Evolutionary conservation across 1,284 basidiomycete species (phyloP).

Genomic region (Phellopilus nigrolimitatus): DNA sequence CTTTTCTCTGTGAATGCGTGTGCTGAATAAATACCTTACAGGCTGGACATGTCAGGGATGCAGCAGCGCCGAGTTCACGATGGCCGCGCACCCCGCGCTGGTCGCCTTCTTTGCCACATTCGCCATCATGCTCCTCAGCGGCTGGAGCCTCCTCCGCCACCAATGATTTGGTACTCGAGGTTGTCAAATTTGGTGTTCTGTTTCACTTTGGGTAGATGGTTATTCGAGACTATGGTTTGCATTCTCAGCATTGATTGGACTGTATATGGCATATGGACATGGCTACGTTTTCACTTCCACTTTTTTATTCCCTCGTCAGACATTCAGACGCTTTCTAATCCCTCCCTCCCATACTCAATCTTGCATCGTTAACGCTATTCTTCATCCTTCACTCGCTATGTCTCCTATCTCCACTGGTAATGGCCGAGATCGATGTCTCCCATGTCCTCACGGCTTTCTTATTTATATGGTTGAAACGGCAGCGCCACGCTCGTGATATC

Average conservation of each 20-base stretch:
- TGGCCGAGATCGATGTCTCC: neutral
- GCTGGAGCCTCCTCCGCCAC: conserved; percentile 55
- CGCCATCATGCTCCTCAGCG: conserved; percentile 69
- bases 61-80: conserved; percentile 40
- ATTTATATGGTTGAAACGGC: too few species aligned
- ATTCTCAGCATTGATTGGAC: neutral
- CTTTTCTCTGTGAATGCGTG: conserved; percentile 13
- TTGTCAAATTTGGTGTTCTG: neutral
- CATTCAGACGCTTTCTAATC: conserved; percentile 2
- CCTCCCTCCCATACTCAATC: neutral
- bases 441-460: too few species aligned
- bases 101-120: conserved; percentile 64
- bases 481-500: neutral
- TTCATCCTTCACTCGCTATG: neutral
- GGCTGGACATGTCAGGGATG: conserved; percentile 79
- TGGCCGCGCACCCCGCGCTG: conserved; percentile 57
- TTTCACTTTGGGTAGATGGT: conserved; percentile 9
- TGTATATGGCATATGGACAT: conserved; percentile 7
- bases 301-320: conserved; percentile 3
- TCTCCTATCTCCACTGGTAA: neutral
- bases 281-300: neutral
- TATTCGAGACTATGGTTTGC: too few species aligned
- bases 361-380: neutral
- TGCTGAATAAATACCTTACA: conserved; percentile 27
- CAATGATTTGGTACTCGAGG: conserved; percentile 9